phyloP scores from a whole-genome alignment of 2,329 filamentous ascomycete genomes.

The Phialophora verrucosa region DNA sequence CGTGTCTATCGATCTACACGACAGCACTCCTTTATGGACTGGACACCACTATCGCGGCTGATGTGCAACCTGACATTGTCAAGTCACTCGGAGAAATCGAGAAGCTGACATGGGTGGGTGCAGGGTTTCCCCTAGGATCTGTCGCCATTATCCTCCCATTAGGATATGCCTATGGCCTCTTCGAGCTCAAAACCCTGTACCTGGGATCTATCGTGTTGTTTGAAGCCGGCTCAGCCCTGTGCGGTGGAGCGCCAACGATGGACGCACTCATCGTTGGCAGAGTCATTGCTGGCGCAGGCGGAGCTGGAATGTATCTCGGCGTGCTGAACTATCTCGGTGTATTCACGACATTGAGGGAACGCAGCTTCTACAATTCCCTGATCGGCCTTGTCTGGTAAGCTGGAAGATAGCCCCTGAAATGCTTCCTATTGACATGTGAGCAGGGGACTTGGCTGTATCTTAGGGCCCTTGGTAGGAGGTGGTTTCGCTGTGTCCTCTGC shows the following conservation, averaged over 20 bases:
- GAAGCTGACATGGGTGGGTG: conserved; percentile 52
- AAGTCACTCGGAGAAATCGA: conserved; percentile 47
- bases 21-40: conserved; percentile 41
- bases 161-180: conserved; percentile 50
- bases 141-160: conserved; percentile 48
- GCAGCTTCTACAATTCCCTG: conserved; percentile 44
- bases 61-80: conserved; percentile 53
- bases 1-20: conserved; percentile 19
- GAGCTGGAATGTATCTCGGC: conserved; percentile 42
- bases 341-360: conserved; percentile 38
- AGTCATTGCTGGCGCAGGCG: conserved; percentile 45
- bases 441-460: conserved; percentile 44
- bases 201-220: conserved; percentile 43
- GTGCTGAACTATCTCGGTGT: conserved; percentile 41
- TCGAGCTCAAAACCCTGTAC: conserved; percentile 55
- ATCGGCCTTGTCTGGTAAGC: conserved; percentile 44
- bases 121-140: conserved; percentile 52
- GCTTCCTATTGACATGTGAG: background rate
- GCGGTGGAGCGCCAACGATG: conserved; percentile 54
- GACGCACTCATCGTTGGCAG: conserved; percentile 54
- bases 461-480: conserved; percentile 50
- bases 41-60: conserved; percentile 58
- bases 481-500: conserved; percentile 39
- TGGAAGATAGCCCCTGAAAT: background rate
- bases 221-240: conserved; percentile 46